Percentiles rank a stretch among this genome's conserved stretches.
Conservation (phyloP, 2,329 filamentous ascomycete genomes). For the Colletotrichum eleusines region DNA sequence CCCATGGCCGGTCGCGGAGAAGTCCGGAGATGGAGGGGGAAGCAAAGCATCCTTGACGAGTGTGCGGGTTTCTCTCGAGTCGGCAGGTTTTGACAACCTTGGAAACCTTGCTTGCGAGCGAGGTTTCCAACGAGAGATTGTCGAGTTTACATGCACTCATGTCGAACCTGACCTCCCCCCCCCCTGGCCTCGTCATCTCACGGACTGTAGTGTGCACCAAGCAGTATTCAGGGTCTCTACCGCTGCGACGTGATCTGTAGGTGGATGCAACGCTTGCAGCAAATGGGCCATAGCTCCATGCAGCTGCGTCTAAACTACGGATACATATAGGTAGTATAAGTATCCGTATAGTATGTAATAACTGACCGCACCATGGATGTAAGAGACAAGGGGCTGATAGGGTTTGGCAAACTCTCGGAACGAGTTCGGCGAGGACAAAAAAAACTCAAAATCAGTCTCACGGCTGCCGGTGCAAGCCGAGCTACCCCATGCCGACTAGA, state of each 20-base stretch:
- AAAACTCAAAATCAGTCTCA: constrained; percentile 6
- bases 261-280: constrained; percentile 8
- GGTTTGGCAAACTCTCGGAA: not conserved
- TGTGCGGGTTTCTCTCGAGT: too few species aligned
- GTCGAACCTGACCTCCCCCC: too few species aligned
- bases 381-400: not conserved
- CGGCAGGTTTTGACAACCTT: not conserved
- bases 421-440: constrained; percentile 9
- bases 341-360: too few species aligned
- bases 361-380: too few species aligned
- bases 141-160: not conserved
- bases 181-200: constrained; percentile 9
- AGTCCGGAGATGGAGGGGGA: not conserved
- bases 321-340: too few species aligned
- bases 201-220: not conserved
- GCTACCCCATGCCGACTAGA: too few species aligned
- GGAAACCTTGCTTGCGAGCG: not conserved
- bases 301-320: constrained; percentile 15
- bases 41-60: too few species aligned
- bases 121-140: constrained; percentile 15
- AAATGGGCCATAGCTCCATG: constrained; percentile 37
- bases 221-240: not conserved
- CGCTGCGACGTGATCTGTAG: constrained; percentile 3
- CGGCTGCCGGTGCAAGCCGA: constrained; percentile 21
- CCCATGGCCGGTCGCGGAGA: not conserved